phyloP scores from a whole-genome alignment of 2,329 filamentous ascomycete genomes.

The Colletotrichum simmondsii region DNA sequence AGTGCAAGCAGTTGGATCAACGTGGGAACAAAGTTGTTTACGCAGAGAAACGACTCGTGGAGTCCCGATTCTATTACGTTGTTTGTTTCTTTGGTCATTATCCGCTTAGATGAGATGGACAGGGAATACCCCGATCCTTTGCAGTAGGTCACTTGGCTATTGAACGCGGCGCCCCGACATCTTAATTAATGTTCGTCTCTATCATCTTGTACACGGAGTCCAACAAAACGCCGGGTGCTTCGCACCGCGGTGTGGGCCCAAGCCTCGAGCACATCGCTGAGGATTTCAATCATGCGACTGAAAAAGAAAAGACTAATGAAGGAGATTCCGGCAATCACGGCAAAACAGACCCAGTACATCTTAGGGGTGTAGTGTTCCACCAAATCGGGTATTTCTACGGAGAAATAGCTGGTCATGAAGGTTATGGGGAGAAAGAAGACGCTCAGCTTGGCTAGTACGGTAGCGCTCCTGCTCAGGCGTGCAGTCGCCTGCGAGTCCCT shows the following conservation, averaged over 20 bases:
- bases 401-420: slow-evolving; percentile 81
- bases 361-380: slow-evolving; percentile 66
- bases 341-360: slow-evolving; percentile 77
- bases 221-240: background rate
- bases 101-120: background rate
- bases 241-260: slow-evolving; percentile 37
- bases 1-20: background rate
- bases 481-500: slow-evolving; percentile 80
- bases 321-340: slow-evolving; percentile 69
- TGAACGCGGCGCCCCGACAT: background rate
- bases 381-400: slow-evolving; percentile 69
- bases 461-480: slow-evolving; percentile 76
- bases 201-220: background rate
- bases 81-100: background rate
- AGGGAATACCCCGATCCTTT: background rate
- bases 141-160: background rate
- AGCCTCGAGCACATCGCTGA: slow-evolving; percentile 56
- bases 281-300: slow-evolving; percentile 55
- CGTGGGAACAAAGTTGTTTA: background rate
- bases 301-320: slow-evolving; percentile 68
- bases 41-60: background rate
- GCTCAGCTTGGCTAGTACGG: slow-evolving; percentile 78
- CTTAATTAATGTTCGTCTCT: slow-evolving; percentile 1
- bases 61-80: background rate
- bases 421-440: slow-evolving; percentile 81